These are phyloP conservation scores for Yamadazyma mexicana DNA, from an alignment of 1,139 yeast species.

Conservation along the genomic window DNA sequence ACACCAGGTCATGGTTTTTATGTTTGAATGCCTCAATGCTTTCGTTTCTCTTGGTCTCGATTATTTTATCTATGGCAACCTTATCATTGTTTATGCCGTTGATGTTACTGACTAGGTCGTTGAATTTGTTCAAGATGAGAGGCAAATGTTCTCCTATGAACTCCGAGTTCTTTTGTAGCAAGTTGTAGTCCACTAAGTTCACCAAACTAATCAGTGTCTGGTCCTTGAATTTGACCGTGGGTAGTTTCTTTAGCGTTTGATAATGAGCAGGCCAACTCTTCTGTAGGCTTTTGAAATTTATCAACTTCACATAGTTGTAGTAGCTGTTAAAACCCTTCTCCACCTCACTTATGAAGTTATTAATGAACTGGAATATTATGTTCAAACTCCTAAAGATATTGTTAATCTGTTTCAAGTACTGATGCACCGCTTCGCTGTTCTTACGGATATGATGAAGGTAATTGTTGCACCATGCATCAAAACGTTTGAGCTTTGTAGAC, in stretches of 20 bases:
- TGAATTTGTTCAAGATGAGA: slow-evolving; percentile 35
- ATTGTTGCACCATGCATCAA: slow-evolving; percentile 31
- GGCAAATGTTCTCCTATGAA: slow-evolving; percentile 31
- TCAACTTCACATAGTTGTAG: slow-evolving; percentile 44
- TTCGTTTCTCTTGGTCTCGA: slow-evolving; percentile 35
- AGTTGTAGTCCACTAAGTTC: slow-evolving; percentile 27
- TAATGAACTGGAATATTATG: slow-evolving; percentile 59
- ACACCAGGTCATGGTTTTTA: slow-evolving; percentile 1
- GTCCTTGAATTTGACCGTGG: slow-evolving; percentile 23
- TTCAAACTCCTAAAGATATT: slow-evolving; percentile 52
- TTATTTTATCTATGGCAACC: slow-evolving; percentile 27
- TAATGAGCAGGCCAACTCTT: slow-evolving; percentile 51
- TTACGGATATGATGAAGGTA: slow-evolving; percentile 20
- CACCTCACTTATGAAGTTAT: slow-evolving; percentile 48
- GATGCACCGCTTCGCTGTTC: slow-evolving; percentile 22
- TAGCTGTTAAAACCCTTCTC: slow-evolving; percentile 54
- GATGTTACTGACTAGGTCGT: slow-evolving; percentile 33
- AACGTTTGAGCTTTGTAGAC: slow-evolving; percentile 23
- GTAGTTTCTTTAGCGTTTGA: slow-evolving; percentile 37
- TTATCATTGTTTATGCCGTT: slow-evolving; percentile 29
- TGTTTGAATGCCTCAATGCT: slow-evolving; percentile 33
- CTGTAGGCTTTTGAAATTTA: slow-evolving; percentile 49
- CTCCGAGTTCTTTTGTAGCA: slow-evolving; percentile 22
- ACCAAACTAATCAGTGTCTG: slow-evolving; percentile 16
- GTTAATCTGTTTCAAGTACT: slow-evolving; percentile 30